These are phyloP conservation scores for Trapa bicornis DNA, from an alignment of 345 rosid genomes.

Conservation along the genomic window DNA sequence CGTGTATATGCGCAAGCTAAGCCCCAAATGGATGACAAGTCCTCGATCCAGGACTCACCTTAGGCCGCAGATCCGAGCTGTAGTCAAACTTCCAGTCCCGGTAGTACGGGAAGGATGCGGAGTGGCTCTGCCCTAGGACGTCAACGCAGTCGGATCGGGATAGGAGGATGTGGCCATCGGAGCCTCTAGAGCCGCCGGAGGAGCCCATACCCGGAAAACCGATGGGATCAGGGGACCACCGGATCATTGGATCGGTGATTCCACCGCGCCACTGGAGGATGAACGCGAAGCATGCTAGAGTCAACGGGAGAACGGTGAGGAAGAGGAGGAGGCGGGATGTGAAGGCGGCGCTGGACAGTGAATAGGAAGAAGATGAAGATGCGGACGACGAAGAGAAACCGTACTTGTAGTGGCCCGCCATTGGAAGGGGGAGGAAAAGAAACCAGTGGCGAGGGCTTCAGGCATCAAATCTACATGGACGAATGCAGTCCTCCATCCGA, in stretches of 20 bases:
- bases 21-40: too few species aligned
- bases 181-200: neutral
- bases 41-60: conserved; percentile 26
- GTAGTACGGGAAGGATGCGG: conserved; percentile 60
- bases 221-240: conserved; percentile 31
- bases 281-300: conserved; percentile 41
- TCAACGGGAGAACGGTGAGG: conserved; percentile 30
- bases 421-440: neutral
- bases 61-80: conserved; percentile 62
- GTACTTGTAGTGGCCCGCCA: conserved; percentile 25
- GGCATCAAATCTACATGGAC: conserved; percentile 3
- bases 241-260: conserved; percentile 22
- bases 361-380: neutral
- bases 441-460: neutral
- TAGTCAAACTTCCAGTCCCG: conserved; percentile 52
- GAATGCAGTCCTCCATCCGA: too few species aligned
- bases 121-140: conserved; percentile 41
- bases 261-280: conserved; percentile 43
- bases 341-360: conserved; percentile 9
- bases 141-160: conserved; percentile 43
- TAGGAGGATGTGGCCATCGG: conserved; percentile 12
- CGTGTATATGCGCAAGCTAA: too few species aligned
- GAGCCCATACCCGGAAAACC: conserved; percentile 54
- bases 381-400: conserved; percentile 13
- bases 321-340: conserved; percentile 25